Conservation (phyloP, 306 rosid species). For the Lathyrus tuberosus region DNA sequence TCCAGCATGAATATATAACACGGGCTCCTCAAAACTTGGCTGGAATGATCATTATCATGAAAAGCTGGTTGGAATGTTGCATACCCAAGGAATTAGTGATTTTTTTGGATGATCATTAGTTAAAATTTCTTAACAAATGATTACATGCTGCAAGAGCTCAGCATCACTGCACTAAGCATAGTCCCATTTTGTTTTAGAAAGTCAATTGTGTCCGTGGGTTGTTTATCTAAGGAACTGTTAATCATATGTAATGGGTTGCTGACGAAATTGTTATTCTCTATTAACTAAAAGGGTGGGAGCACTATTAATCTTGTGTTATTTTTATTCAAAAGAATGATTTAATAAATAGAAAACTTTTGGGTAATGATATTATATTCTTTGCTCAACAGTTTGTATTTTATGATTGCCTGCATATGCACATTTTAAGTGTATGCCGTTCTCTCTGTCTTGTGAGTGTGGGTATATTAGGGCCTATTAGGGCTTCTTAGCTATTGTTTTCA, state of each 20-base stretch:
- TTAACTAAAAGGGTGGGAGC: constrained; percentile 13
- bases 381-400: neutral
- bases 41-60: constrained; percentile 6
- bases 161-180: neutral
- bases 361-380: constrained; percentile 11
- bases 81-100: neutral
- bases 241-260: neutral
- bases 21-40: neutral
- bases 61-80: neutral
- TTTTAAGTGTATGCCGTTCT: neutral
- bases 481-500: neutral
- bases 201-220: neutral
- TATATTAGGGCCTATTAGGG: neutral
- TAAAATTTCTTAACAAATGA: neutral
- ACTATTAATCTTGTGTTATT: neutral
- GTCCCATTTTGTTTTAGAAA: constrained; percentile 3
- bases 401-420: constrained; percentile 21
- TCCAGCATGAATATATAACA: constrained; percentile 1
- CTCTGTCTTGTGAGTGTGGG: constrained; percentile 1
- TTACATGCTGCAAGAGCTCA: neutral
- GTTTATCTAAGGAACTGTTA: constrained; percentile 10
- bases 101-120: neutral
- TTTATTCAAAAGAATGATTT: neutral
- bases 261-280: neutral
- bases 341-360: constrained; percentile 6